Base-by-base conservation (phyloP, 805 yeast species). In the Yarrowia sp. region DNA sequence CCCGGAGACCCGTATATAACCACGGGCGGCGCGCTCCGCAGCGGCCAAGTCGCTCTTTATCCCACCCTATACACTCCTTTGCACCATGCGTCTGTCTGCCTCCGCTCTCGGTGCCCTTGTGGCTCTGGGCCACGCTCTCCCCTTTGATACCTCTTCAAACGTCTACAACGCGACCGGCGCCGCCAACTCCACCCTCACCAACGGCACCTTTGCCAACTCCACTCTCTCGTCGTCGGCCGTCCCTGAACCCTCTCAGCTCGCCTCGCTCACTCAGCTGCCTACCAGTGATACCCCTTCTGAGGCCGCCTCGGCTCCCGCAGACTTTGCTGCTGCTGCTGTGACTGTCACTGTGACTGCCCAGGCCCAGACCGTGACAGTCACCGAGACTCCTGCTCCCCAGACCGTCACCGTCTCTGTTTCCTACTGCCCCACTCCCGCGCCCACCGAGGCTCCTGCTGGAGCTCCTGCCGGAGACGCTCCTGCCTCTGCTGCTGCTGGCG, bases 331-430 rank as follows among this genome's bases (percentile, higher is more conserved):
- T 7, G 25, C 22, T 24, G n/a, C 38, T 6, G 41, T 32, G 2
- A 39, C 61, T 1, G 46, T 46, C 27, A 61, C 63, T 3, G 49
- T 47, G n/a, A 62, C 64, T 13, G 65, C 49, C 10, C 49, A 46
- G 3, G 41, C 46, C 19, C 24, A 41, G 18, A 59, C 47, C 29
- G 55, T 42, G 38, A 35, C 51, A 12, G 51, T 47, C 24, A 24
- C 63, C 27, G 39, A 44, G 51, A 18, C 63, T 22, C 41, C 61
- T 5, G 16, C 36, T 18, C 22, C 31, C 22, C 33, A 29, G 32
- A 33, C 60, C 24, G 56, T 44, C 32, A 31, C 56, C 24, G 58
- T 51, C 5, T 51, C 58, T 13, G 58, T 51, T 24, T 51, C 58
- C 2, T 58, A 42, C 56, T 46, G 55, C 24, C 62, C 56, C n/a